phyloP scores from a whole-genome alignment of 495 filamentous ascomycete species.

The Trichoderma parareesei region DNA sequence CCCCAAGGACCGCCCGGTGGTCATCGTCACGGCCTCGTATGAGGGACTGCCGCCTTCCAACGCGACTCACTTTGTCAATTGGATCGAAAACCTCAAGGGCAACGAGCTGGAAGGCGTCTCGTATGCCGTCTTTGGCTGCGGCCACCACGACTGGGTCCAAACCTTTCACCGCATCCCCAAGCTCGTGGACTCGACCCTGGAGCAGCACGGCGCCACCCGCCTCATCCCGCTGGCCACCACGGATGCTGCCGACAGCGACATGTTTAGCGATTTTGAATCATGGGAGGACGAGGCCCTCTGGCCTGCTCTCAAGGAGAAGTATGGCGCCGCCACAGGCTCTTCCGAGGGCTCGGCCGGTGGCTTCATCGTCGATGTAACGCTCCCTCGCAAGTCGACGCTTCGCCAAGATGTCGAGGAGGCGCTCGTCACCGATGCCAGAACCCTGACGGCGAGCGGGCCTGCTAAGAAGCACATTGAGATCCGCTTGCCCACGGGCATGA shows the following conservation, averaged over 20 bases:
- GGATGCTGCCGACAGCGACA: constrained; percentile 50
- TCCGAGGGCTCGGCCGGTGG: constrained; percentile 21
- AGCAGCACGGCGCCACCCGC: constrained; percentile 38
- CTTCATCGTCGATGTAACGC: constrained; percentile 50
- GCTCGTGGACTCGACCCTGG: constrained; percentile 41
- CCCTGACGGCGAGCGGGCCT: constrained; percentile 47
- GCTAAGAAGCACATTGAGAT: constrained; percentile 60
- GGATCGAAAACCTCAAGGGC: constrained; percentile 43
- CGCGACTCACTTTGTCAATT: constrained; percentile 55
- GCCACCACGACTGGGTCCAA: constrained; percentile 46
- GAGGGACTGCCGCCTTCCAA: constrained; percentile 63
- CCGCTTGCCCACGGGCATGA: constrained; percentile 54
- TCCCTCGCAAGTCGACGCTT: constrained; percentile 50
- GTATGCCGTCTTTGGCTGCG: constrained; percentile 56
- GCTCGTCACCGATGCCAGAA: constrained; percentile 44
- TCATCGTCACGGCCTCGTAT: constrained; percentile 52
- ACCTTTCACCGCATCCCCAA: constrained; percentile 63
- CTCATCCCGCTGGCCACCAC: constrained; percentile 42
- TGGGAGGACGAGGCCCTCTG: constrained; percentile 56
- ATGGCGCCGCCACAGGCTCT: constrained; percentile 23
- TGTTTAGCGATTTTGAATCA: constrained; percentile 50
- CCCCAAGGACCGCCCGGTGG: constrained; percentile 48
- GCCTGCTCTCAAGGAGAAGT: constrained; percentile 50
- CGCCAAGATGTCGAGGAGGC: constrained; percentile 60
- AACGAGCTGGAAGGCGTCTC: constrained; percentile 35